A percentile compares a stretch with the other conserved stretches of the same genome.
phyloP scores from a whole-genome alignment of 148 eudicot species.

The Vaccinium macrocarpon region DNA sequence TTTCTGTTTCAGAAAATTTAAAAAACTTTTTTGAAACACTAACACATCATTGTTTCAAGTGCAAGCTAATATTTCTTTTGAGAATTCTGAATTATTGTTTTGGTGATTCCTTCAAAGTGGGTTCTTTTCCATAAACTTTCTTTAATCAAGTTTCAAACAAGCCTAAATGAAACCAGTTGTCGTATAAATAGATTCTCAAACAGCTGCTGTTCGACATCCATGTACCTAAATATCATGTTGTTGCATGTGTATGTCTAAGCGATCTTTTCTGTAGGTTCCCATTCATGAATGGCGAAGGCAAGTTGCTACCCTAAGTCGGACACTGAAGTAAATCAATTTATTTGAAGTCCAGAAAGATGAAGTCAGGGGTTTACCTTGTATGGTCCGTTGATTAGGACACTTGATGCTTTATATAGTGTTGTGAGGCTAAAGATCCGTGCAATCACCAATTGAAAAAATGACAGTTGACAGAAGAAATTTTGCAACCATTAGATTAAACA shows the following conservation, averaged over 20 bases:
- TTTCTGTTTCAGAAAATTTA: background rate
- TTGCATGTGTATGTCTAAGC: background rate
- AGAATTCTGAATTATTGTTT: background rate
- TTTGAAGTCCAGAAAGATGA: background rate
- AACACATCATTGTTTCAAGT: background rate
- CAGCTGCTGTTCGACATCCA: background rate
- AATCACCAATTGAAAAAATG: background rate
- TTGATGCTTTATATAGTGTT: background rate
- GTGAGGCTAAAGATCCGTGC: background rate
- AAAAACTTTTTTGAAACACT: background rate
- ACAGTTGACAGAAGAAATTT: background rate
- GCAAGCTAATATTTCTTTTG: background rate
- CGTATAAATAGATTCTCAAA: background rate
- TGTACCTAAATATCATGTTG: background rate
- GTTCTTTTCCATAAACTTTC: background rate
- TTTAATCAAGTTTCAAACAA: background rate
- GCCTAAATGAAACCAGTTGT: background rate
- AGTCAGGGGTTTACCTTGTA: conserved; percentile 3
- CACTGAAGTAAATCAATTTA: conserved; percentile 13
- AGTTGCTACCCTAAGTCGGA: conserved; percentile 44
- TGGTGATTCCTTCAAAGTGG: background rate
- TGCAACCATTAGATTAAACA: background rate
- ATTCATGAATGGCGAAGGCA: conserved; percentile 72
- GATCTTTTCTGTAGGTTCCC: conserved; percentile 49
- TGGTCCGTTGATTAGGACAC: background rate